phyloP scores from a whole-genome alignment of 2,329 filamentous ascomycete species.

The Colletotrichum tanaceti region DNA sequence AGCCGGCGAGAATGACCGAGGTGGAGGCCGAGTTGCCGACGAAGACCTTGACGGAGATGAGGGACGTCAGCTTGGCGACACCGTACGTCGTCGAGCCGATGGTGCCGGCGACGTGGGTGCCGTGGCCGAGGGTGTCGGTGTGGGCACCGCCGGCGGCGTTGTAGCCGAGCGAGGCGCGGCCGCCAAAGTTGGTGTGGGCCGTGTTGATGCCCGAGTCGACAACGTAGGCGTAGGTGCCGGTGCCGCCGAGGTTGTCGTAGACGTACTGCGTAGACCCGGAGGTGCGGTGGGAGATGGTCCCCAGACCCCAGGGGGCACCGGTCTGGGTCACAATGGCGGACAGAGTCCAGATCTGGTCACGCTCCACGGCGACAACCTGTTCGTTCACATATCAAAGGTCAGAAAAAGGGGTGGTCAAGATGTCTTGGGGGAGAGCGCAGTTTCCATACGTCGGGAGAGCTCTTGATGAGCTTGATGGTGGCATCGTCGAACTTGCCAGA shows the following conservation, averaged over 20 bases:
- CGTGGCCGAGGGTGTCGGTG: conserved; percentile 57
- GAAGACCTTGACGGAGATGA: conserved; percentile 62
- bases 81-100: conserved; percentile 58
- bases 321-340: conserved; percentile 49
- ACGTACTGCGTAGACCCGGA: conserved; percentile 51
- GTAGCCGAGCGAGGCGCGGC: conserved; percentile 54
- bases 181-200: conserved; percentile 58
- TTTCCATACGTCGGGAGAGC: conserved; percentile 54
- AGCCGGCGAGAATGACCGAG: conserved; percentile 50
- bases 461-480: conserved; percentile 55
- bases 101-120: conserved; percentile 61
- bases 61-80: conserved; percentile 56
- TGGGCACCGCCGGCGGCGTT: conserved; percentile 51
- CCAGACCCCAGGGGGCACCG: conserved; percentile 57
- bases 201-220: conserved; percentile 66
- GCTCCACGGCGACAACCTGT: conserved; percentile 51
- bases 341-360: conserved; percentile 46
- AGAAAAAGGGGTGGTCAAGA: background rate
- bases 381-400: conserved; percentile 43
- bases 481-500: conserved; percentile 55
- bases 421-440: rapidly evolving
- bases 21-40: conserved; percentile 47
- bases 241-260: conserved; percentile 56
- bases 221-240: conserved; percentile 61
- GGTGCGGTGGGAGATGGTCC: conserved; percentile 57